A percentile compares a stretch with the other conserved stretches of the same genome.
Conservation (phyloP, 192 early-diverging fungal species). For the Podila horticola region DNA sequence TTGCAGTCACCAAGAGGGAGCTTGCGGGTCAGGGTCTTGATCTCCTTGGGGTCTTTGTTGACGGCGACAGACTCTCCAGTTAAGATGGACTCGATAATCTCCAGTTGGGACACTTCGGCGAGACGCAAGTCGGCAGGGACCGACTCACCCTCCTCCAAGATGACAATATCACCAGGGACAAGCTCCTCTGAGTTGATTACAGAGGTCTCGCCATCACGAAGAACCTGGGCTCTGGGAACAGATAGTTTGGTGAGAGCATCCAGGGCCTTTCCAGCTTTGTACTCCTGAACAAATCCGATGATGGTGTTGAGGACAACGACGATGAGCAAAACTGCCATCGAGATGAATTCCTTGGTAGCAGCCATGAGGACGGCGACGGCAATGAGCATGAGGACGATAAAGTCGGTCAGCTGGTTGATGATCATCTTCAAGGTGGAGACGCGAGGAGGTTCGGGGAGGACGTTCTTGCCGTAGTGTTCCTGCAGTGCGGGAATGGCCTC, state of each 20-base stretch:
- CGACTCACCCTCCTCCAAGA: conserved; percentile 84
- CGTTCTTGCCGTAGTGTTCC: conserved; percentile 86
- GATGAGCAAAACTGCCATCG: conserved; percentile 64
- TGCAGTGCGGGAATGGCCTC: conserved; percentile 65
- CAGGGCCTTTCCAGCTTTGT: conserved; percentile 91
- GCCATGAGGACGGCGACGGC: conserved; percentile 83
- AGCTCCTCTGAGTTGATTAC: conserved; percentile 72
- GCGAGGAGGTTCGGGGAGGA: conserved; percentile 81
- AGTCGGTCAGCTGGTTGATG: conserved; percentile 87
- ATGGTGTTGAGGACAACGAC: conserved; percentile 86
- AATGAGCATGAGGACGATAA: conserved; percentile 92
- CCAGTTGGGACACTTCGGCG: conserved; percentile 74
- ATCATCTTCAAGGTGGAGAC: conserved; percentile 76
- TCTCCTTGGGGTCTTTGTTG: conserved; percentile 72
- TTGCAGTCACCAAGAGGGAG: conserved; percentile 89
- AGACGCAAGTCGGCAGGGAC: conserved; percentile 85
- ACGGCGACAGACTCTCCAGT: conserved; percentile 84
- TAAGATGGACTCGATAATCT: conserved; percentile 81
- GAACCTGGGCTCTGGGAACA: conserved; percentile 74
- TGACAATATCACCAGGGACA: conserved; percentile 85
- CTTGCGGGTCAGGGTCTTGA: conserved; percentile 69
- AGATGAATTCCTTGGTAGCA: conserved; percentile 86
- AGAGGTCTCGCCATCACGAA: conserved; percentile 71
- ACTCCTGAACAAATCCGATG: conserved; percentile 96
- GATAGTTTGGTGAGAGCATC: conserved; percentile 73